Base-by-base conservation (phyloP, 2,329 filamentous ascomycete genomes). In the Daldinia eschscholtzii region DNA sequence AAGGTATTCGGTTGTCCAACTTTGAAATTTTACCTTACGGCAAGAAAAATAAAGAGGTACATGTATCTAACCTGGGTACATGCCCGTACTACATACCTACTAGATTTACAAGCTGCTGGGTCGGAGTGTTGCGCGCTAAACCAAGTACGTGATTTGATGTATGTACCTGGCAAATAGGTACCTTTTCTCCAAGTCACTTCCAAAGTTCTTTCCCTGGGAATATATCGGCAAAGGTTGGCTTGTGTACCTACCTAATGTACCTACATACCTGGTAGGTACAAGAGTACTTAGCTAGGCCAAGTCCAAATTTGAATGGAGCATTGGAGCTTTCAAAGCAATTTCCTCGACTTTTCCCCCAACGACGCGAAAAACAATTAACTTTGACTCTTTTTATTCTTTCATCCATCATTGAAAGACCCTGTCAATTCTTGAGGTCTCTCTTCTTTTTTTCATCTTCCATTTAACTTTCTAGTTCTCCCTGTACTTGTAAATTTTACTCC, bases 291-390 rank as follows among this genome's bases (percentile, higher is more conserved):
- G 28, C 39, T 26, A 56, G 37, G 46, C 46, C 30, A 59, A 46
- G 28, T 41, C 26, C 26, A 46, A 53, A 64, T 57, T 56, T 42
- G 35, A 67, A 64, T 55, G 59, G 55, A 60, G 59, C 57, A 55
- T 62, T 57, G 37, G 48, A 70, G 66, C 61, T 67, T 59, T 41
- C 48, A 69, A 69, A 55, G 56, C 64, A 71, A 71, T 71, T 69
- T 71, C 69, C 70, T 72, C 65, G 59, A 72, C 39, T 64, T 66
- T 62, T 66, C 35, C 59, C 66, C 68, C 64, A 64, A 63, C 52
- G 64, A 73, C 74, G 75, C 75, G 75, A 48, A 74, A 39, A 74
- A 74, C 71, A 71, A 64, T 52, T 59, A 52, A 62, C 52, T 61
- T 61, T 61, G 42, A 33, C 48, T 39, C 55, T 57, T 57, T 39